These are phyloP conservation scores for Fusarium verrucosum DNA, from an alignment of 2,329 filamentous ascomycete genomes.

Conservation along the genomic window DNA sequence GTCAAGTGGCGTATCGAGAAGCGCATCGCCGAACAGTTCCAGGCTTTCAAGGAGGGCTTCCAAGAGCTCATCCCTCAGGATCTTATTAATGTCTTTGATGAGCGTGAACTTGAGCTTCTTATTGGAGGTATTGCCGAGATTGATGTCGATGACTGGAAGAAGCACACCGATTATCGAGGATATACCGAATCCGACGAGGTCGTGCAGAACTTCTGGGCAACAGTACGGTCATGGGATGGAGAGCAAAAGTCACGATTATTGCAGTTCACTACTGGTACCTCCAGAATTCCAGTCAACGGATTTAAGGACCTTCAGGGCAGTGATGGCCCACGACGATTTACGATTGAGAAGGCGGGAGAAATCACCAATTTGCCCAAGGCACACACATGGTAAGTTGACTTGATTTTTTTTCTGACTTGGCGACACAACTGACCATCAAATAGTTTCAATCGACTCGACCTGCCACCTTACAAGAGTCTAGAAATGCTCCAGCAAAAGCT, in stretches of 20 bases:
- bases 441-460: conserved; percentile 96
- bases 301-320: conserved; percentile 99
- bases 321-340: conserved; percentile 93
- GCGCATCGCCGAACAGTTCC: conserved; percentile 97
- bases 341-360: conserved; percentile 97
- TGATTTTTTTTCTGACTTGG: not conserved
- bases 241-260: conserved; percentile 97
- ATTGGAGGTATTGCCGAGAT: conserved; percentile 99
- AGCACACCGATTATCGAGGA: conserved; percentile 98
- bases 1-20: conserved; percentile 99
- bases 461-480: conserved; percentile 90
- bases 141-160: conserved; percentile 99
- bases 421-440: conserved; percentile 36
- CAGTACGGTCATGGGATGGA: conserved; percentile 94
- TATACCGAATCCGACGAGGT: conserved; percentile 98
- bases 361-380: conserved; percentile 91
- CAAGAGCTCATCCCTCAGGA: conserved; percentile 97
- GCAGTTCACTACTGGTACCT: conserved; percentile 97
- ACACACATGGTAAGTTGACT: conserved; percentile 85
- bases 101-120: conserved; percentile 93
- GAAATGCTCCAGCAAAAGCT: conserved; percentile 89
- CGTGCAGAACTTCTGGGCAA: conserved; percentile 99
- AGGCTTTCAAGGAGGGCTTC: conserved; percentile 96
- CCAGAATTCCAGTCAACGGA: conserved; percentile 96
- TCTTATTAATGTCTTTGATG: conserved; percentile 97